Base-by-base conservation (phyloP, 371 early-diverging fungal species). In the Cokeromyces recurvatus region DNA sequence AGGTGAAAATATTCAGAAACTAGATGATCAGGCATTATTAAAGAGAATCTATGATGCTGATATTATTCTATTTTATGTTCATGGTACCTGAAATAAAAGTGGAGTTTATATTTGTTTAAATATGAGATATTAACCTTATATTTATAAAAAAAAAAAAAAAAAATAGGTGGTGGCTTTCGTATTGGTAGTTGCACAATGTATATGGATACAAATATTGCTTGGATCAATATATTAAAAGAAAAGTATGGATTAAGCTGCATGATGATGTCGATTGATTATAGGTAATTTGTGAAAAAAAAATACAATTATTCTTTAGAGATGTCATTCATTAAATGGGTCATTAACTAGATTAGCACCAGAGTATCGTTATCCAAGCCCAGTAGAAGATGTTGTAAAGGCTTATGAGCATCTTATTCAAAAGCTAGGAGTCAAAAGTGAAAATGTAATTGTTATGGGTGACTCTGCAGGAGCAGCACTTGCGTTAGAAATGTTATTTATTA, bases 161-260 rank as follows among this genome's bases (percentile, higher is more conserved):
- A n/a, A n/a, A 14, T 41, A 72, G 72, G 74, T 47, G 71, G 75
- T 32, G 75, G 75, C 12, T 75, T 71, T 38, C 60, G 75, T 39
- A 54, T 75, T 7, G 75, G 75, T 4, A 66, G 47, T 31, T 63
- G 67, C 32, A 75, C 69, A 32, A 75, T 75, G 75, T 75, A 62
- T 31, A 66, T 71, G 69, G 75, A 71, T 32, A 63, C 65, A 19
- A 55, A 58, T n/a, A 61, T 75, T 39, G 57, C 57, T 20, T 69
- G 68, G 67, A 47, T 75, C 1, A 55, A 62, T 1, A 31, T 55
- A 0, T 40, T 75, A 1, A 68, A 71, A 44, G 59, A 62, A 15
- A 64, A 75, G 32, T 65, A 69, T 24, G 53, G 62, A 4, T n/a
- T 75, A 12, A 54, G 55, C 15, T 59, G 50, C 3, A 43, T 75